Base-by-base conservation (phyloP, 1,284 basidiomycete genomes). In the Ganoderma resinaceum region DNA sequence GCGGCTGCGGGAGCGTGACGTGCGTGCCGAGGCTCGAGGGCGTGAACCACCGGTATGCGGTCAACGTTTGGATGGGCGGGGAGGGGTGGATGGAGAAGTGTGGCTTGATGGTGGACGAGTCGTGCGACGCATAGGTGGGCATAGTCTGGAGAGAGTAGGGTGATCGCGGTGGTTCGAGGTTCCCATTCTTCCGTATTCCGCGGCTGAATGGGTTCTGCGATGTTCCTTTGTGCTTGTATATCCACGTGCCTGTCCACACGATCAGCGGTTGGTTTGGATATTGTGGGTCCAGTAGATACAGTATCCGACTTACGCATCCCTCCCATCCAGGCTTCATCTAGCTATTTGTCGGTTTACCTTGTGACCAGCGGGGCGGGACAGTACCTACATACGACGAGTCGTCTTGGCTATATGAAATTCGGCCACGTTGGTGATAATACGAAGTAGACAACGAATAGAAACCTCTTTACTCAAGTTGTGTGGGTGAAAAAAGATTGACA, bases 31-130 rank as follows among this genome's bases (percentile, higher is more conserved):
- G 85, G 18, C 83, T 95, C 70, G 87, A 90, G 62, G 92, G 91
- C 2, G 88, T 96, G 58, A 97, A 97, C 76, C 95, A 97, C 78
- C 85, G 93, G 40, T 96, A 91, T 72, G 83, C 83, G 23, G 90
- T 95, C 52, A 86, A 80, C 64, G 78, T 81, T 58, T 94, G 92
- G 91, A 76, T 63, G 26, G 67, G 67, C 35, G 23, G 46, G 12
- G 46, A 66, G n/a, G 63, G 38, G 33, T 62, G 69, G 67, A 38
- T 40, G 66, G 43, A 69, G 31, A 43, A 60, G 29, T 29, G 69
- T 75, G 76, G 73, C n/a, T 66, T 87, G 40, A 55, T 68, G 29
- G 65, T 88, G 38, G 81, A 82, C 26, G 78, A 79, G 26, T 74
- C 76, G 40, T 70, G 82, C 40, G 87, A 89, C 72, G 85, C 82